Evolutionary conservation across 768 basidiomycete species (phyloP).

Genomic region (Daedaleopsis sinensis): DNA sequence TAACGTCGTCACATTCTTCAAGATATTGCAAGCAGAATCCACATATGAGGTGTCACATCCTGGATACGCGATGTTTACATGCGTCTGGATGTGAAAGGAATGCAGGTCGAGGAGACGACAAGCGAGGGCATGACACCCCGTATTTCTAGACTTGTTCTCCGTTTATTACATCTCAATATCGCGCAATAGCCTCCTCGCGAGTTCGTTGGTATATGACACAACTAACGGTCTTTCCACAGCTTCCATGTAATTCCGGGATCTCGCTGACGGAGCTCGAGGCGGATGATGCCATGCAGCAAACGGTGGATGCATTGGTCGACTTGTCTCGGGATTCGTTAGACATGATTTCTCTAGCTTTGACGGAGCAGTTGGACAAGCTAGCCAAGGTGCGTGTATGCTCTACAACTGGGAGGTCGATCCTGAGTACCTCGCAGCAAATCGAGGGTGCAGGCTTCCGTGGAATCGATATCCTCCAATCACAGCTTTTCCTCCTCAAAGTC

Average conservation of each 20-base stretch:
- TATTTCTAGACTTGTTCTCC: no score
- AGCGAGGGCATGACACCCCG: no score
- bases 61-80: no score
- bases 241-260: slow-evolving; percentile 84
- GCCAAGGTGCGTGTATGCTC: slow-evolving; percentile 56
- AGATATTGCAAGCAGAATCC: no score
- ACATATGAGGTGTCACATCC: no score
- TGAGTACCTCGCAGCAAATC: slow-evolving; percentile 45
- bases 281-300: slow-evolving; percentile 74
- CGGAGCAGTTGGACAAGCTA: slow-evolving; percentile 76
- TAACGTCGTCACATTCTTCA: no score
- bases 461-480: slow-evolving; percentile 81
- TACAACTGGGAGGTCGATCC: neutral
- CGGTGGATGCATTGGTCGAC: slow-evolving; percentile 79
- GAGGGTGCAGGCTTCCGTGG: slow-evolving; percentile 54
- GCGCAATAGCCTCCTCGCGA: no score
- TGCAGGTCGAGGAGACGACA: no score
- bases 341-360: slow-evolving; percentile 77
- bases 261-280: slow-evolving; percentile 72
- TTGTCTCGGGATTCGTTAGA: slow-evolving; percentile 77
- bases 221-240: slow-evolving; percentile 44
- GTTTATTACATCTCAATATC: no score
- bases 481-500: slow-evolving; percentile 84
- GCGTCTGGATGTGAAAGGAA: no score
- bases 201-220: no score